Evolutionary conservation across 2,329 filamentous ascomycete genomes (phyloP).

Genomic region (Stemphylium vesicarium): DNA sequence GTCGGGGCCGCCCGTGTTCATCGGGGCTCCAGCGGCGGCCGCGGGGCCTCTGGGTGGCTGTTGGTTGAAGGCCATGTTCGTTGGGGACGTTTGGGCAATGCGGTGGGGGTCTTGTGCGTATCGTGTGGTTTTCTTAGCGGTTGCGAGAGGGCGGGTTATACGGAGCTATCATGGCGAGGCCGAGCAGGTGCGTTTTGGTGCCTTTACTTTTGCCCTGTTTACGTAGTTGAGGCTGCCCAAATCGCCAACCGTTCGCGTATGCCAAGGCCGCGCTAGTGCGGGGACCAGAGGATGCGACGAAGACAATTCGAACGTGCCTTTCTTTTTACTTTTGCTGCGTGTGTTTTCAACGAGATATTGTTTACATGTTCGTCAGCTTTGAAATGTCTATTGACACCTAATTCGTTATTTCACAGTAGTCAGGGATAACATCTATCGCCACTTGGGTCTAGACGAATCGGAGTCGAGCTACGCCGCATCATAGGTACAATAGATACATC

Average conservation of each 20-base stretch:
- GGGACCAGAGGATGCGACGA: neutral
- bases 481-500: neutral
- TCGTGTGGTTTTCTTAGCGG: conserved; percentile 24
- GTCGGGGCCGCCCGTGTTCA: conserved; percentile 36
- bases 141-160: conserved; percentile 21
- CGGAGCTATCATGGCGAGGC: conserved; percentile 41
- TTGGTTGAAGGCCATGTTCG: conserved; percentile 37
- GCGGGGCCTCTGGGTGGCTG: conserved; percentile 38
- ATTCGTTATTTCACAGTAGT: too few species aligned
- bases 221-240: conserved; percentile 21
- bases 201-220: conserved; percentile 21
- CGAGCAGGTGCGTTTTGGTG: conserved; percentile 17
- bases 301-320: neutral
- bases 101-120: conserved; percentile 2
- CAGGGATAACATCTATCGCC: too few species aligned
- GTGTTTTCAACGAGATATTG: too few species aligned
- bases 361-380: too few species aligned
- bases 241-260: conserved; percentile 20
- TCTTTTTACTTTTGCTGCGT: neutral
- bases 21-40: conserved; percentile 37
- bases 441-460: conserved; percentile 13
- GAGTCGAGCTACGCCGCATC: conserved; percentile 16
- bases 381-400: too few species aligned
- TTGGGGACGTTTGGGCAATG: conserved; percentile 1
- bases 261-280: conserved; percentile 22